Evolutionary conservation across 2,329 filamentous ascomycete genomes (phyloP), one percentile per base, ranked within the genome.

Genomic region (Juglanconis juglandina): DNA sequence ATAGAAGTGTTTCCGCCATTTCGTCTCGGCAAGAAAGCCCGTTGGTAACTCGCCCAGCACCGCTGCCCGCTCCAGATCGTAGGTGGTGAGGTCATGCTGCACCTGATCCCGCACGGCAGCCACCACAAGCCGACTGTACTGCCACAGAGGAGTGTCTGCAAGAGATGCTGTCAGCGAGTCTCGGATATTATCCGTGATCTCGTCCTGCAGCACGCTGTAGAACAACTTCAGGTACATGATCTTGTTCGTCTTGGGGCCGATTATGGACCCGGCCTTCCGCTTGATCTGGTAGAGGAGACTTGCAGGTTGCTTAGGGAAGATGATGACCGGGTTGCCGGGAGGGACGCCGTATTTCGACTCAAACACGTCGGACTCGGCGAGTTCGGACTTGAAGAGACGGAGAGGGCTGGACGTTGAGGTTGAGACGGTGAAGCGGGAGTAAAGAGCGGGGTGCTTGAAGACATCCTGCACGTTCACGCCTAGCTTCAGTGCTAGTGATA

Each of bases 401-500:
- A 98, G 73, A 0, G 95, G 95, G 35, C 88, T 87, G 32, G 84
- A 73, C 59, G 82, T 91, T 1, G 91, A 89, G 0, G 93, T 92
- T 11, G 91, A 92, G 56, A 99, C 88, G 13, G 91, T 96, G 72
- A 99, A 99, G 9, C 89, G 88, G 0, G 93, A 97, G 69, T 95
- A 95, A 0, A 98, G 80, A 0, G 86, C 82, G 7, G 87, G 78
- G 64, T 91, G 86, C 71, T 96, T 96, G 79, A 98, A 98, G 34
- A 96, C 86, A 67, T 99, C 95, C 68, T 98, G 93, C 5, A 99
- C 95, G 66, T 98, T 98, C 64, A 99, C 95, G 3, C 94, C 93
- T 3, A 99, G 81, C 0, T 92, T 91, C 4, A 99, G 79, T 1
- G 89, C 83, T 1, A 95, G 88, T 3, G 87, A 83, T 24, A 96